These are phyloP conservation scores for Globisporangium perplexum DNA, from an alignment of 352 stramenopile genomes.

Conservation along the genomic window DNA sequence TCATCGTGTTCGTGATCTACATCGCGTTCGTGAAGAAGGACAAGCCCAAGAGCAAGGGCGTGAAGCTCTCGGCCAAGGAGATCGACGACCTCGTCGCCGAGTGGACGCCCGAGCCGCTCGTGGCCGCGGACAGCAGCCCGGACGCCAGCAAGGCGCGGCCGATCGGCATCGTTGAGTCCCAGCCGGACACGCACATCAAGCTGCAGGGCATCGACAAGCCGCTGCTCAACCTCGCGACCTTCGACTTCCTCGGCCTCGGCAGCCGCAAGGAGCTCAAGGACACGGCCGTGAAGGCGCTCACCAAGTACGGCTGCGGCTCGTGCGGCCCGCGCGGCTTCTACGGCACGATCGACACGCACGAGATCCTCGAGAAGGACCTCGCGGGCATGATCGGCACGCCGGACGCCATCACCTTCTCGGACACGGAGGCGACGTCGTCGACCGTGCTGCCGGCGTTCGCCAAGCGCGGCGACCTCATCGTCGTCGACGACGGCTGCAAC, in stretches of 20 bases:
- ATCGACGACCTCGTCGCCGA: conserved; percentile 90
- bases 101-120: conserved; percentile 86
- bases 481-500: conserved; percentile 95
- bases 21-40: conserved; percentile 89
- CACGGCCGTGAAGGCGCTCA: conserved; percentile 85
- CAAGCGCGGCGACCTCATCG: conserved; percentile 95
- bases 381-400: conserved; percentile 90
- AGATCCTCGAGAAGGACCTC: conserved; percentile 90
- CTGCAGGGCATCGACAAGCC: conserved; percentile 56
- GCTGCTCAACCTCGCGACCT: conserved; percentile 95
- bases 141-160: conserved; percentile 33
- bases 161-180: conserved; percentile 76
- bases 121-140: conserved; percentile 38
- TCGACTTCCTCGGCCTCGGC: conserved; percentile 96
- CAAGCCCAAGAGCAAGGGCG: conserved; percentile 43
- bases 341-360: conserved; percentile 93
- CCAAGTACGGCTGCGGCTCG: conserved; percentile 96
- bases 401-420: conserved; percentile 96
- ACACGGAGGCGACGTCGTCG: conserved; percentile 92
- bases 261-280: conserved; percentile 82
- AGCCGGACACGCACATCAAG: conserved; percentile 75
- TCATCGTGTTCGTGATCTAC: conserved; percentile 95
- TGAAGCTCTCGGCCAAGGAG: conserved; percentile 81
- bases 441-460: conserved; percentile 96
- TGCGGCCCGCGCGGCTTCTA: conserved; percentile 99